Evolutionary conservation across 305 asterid genomes (phyloP).

Genomic region (Fraxinus velutina): DNA sequence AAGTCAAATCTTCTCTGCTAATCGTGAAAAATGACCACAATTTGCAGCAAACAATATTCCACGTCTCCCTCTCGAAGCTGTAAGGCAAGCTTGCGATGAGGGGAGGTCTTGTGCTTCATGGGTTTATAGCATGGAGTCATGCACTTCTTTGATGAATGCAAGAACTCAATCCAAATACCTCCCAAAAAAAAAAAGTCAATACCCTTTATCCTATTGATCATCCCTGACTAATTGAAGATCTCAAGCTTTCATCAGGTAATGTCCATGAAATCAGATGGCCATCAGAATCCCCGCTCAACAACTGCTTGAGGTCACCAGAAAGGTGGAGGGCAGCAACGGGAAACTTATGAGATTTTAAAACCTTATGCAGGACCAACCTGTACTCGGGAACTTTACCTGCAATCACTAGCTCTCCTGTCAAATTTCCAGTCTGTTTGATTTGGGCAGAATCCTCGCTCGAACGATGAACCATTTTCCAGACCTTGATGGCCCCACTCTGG

Average conservation of each 20-base stretch:
- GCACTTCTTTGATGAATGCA: not conserved
- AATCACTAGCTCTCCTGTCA: slow-evolving; percentile 53
- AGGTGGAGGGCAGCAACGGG: slow-evolving; percentile 83
- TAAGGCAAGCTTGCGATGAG: not conserved
- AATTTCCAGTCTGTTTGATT: slow-evolving; percentile 45
- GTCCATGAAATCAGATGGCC: slow-evolving; percentile 92
- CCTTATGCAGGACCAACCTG: slow-evolving; percentile 71
- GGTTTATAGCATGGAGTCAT: not conserved
- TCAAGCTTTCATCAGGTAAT: slow-evolving; percentile 78
- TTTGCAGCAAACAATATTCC: not conserved
- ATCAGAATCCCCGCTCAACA: slow-evolving; percentile 87
- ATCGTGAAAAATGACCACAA: not conserved
- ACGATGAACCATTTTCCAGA: slow-evolving; percentile 92
- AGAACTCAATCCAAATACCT: not conserved
- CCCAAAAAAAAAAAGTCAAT: not conserved
- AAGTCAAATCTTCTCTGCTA: not conserved
- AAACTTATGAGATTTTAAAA: slow-evolving; percentile 71
- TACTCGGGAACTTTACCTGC: slow-evolving; percentile 73
- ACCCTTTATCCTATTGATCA: slow-evolving; percentile 19
- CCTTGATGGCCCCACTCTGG: slow-evolving; percentile 93
- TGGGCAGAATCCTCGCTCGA: slow-evolving; percentile 52
- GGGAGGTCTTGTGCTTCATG: not conserved
- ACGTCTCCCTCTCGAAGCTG: not conserved
- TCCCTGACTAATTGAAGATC: slow-evolving; percentile 59
- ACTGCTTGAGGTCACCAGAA: slow-evolving; percentile 72